phyloP scores from a whole-genome alignment of 225 moss, liverwort and hornwort genomes.

The Polytrichum formosum region DNA sequence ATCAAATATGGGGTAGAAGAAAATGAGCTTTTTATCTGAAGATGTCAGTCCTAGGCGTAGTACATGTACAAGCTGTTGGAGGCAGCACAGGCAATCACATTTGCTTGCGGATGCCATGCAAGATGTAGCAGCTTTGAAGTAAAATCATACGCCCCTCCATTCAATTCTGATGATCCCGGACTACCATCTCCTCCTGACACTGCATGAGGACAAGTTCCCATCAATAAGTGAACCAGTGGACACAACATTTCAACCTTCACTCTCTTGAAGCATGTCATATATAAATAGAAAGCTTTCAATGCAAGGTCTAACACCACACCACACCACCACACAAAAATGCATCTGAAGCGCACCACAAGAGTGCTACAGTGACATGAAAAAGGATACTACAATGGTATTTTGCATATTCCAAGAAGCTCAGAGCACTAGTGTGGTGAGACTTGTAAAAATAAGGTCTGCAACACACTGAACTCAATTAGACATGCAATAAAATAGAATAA shows the following conservation, averaged over 20 bases:
- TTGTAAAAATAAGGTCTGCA: no score
- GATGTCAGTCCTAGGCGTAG: constrained; percentile 76
- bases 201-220: constrained; percentile 69
- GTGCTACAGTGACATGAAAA: no score
- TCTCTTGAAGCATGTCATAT: background rate
- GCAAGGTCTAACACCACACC: no score
- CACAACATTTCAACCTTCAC: background rate
- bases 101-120: constrained; percentile 95
- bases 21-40: constrained; percentile 63
- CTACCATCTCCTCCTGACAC: constrained; percentile 67
- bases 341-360: no score
- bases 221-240: constrained; percentile 24
- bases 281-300: no score
- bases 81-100: constrained; percentile 98
- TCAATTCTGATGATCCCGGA: constrained; percentile 76
- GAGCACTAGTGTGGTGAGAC: no score
- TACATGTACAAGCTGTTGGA: constrained; percentile 99
- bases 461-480: no score
- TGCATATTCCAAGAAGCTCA: no score
- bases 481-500: no score
- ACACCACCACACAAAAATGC: no score
- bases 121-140: constrained; percentile 95
- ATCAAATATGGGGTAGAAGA: constrained; percentile 55
- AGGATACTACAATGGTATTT: no score
- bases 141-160: constrained; percentile 92